These are phyloP conservation scores for Pythium sp. DNA, from an alignment of 352 stramenopile genomes.

Conservation along the genomic window DNA sequence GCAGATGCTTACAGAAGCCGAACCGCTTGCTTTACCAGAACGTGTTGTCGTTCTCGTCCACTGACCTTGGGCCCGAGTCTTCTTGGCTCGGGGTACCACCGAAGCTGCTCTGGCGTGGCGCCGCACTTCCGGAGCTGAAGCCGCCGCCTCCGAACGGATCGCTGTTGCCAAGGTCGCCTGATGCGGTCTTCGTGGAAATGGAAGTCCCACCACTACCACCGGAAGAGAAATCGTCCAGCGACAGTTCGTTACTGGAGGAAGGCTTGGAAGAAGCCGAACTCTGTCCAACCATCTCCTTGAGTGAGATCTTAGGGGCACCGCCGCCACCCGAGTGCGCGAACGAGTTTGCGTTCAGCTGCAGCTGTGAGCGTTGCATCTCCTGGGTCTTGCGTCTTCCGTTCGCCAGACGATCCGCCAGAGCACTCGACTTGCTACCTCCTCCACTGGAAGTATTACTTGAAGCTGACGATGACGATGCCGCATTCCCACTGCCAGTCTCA, in stretches of 20 bases:
- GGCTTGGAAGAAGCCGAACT: neutral
- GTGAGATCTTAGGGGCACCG: slow-evolving; percentile 40
- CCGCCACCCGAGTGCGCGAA: slow-evolving; percentile 32
- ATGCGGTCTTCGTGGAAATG: neutral
- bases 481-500: slow-evolving; percentile 4
- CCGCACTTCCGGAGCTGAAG: slow-evolving; percentile 15
- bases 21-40: slow-evolving; percentile 16
- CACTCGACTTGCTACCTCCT: slow-evolving; percentile 45
- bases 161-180: slow-evolving; percentile 17
- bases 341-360: slow-evolving; percentile 55
- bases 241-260: slow-evolving; percentile 14
- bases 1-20: too few relatives aligned
- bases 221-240: slow-evolving; percentile 53
- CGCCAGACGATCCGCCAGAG: slow-evolving; percentile 56
- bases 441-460: slow-evolving; percentile 12
- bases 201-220: slow-evolving; percentile 19
- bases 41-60: slow-evolving; percentile 26
- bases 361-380: slow-evolving; percentile 56
- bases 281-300: slow-evolving; percentile 48
- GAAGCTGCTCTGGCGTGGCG: slow-evolving; percentile 7
- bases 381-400: slow-evolving; percentile 70
- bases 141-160: slow-evolving; percentile 19
- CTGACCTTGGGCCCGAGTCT: neutral
- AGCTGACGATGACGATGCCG: slow-evolving; percentile 14
- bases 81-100: neutral